phyloP scores from a whole-genome alignment of 495 filamentous ascomycete species.

The Penicillium alfredii region DNA sequence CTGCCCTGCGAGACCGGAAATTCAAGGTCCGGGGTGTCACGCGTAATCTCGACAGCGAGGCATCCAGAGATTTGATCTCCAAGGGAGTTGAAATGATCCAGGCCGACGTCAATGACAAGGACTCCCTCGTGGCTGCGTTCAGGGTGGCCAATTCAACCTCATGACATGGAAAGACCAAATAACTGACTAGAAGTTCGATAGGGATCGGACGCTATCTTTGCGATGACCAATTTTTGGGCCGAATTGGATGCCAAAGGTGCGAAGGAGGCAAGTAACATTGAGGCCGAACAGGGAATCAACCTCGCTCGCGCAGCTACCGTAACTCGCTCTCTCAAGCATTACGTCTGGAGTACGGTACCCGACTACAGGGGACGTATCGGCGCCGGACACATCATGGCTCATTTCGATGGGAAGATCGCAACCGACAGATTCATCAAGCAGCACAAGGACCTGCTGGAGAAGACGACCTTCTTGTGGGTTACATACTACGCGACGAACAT shows the following conservation, averaged over 20 bases:
- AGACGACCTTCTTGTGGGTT: slow-evolving; percentile 27
- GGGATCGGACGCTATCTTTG: slow-evolving; percentile 43
- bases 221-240: slow-evolving; percentile 46
- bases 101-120: slow-evolving; percentile 38
- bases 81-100: slow-evolving; percentile 41
- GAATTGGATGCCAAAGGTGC: slow-evolving; percentile 1
- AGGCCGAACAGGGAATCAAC: slow-evolving; percentile 20
- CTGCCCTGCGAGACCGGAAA: slow-evolving; percentile 21
- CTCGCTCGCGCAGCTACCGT: slow-evolving; percentile 22
- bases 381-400: slow-evolving; percentile 19
- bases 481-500: slow-evolving; percentile 16
- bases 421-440: slow-evolving; percentile 21
- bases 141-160: too few species aligned
- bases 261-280: slow-evolving; percentile 4
- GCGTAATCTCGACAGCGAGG: slow-evolving; percentile 30
- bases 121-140: slow-evolving; percentile 38
- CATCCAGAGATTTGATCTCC: slow-evolving; percentile 27
- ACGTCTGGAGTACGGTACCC: slow-evolving; percentile 27
- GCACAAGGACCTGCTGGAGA: slow-evolving; percentile 16
- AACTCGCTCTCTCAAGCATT: slow-evolving; percentile 18
- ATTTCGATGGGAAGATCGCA: slow-evolving; percentile 24
- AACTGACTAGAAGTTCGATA: slow-evolving; percentile 2
- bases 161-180: too few species aligned
- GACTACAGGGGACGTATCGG: slow-evolving; percentile 5
- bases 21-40: slow-evolving; percentile 42